These are phyloP conservation scores for Zygoascus tannicola DNA, from an alignment of 805 yeast genomes.

Conservation along the genomic window DNA sequence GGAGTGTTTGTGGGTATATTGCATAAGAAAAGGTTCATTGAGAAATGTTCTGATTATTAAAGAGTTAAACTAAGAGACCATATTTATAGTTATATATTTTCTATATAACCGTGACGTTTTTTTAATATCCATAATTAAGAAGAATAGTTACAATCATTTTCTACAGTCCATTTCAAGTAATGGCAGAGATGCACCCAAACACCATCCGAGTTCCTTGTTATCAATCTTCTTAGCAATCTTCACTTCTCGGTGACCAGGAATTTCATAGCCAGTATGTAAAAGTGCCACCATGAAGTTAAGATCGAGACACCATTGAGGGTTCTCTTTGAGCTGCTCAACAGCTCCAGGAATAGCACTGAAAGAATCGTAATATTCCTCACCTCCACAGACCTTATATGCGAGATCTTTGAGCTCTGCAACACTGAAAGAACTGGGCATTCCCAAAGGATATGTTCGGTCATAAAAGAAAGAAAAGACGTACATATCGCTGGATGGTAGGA, in stretches of 20 bases:
- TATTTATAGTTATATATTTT: slow-evolving; percentile 1
- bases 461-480: slow-evolving; percentile 90
- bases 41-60: slow-evolving; percentile 12
- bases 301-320: slow-evolving; percentile 94
- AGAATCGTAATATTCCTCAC: slow-evolving; percentile 65
- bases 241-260: slow-evolving; percentile 81
- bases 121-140: slow-evolving; percentile 12
- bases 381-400: slow-evolving; percentile 77
- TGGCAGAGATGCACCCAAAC: slow-evolving; percentile 95
- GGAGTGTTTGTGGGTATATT: slow-evolving; percentile 44
- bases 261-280: slow-evolving; percentile 93
- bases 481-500: slow-evolving; percentile 65
- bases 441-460: slow-evolving; percentile 88
- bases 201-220: slow-evolving; percentile 94
- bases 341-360: slow-evolving; percentile 61
- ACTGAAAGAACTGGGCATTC: slow-evolving; percentile 87
- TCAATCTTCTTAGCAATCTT: slow-evolving; percentile 86
- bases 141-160: too few relatives aligned
- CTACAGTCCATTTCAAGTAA: slow-evolving; percentile 39
- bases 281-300: slow-evolving; percentile 82
- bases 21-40: slow-evolving; percentile 46
- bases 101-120: slow-evolving; percentile 1
- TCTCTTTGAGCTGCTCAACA: slow-evolving; percentile 52
- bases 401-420: slow-evolving; percentile 74
- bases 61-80: neutral